Evolutionary conservation across 306 rosid species (phyloP).

Genomic region (Arachis stenosperma): DNA sequence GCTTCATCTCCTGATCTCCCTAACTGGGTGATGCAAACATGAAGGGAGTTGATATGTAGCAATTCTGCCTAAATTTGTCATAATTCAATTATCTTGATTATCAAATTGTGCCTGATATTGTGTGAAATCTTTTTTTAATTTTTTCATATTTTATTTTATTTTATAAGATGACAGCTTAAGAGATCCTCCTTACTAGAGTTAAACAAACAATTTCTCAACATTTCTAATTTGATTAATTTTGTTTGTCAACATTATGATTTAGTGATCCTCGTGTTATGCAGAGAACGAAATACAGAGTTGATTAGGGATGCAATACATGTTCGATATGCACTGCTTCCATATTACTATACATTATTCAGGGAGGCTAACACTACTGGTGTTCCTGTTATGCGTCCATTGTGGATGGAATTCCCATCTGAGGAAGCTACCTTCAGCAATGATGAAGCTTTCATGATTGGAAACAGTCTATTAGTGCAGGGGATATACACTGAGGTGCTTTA

Average conservation of each 20-base stretch:
- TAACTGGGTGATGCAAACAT: background rate
- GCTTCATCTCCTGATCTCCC: background rate
- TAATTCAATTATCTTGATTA: slow-evolving; percentile 25
- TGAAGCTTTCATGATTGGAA: slow-evolving; percentile 96
- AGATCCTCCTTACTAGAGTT: no score
- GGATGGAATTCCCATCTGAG: slow-evolving; percentile 99
- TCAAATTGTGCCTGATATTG: slow-evolving; percentile 14
- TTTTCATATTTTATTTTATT: no score
- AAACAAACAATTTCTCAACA: no score
- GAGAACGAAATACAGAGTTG: slow-evolving; percentile 75
- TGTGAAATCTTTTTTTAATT: background rate
- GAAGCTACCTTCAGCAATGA: slow-evolving; percentile 91
- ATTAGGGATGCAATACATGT: slow-evolving; percentile 83
- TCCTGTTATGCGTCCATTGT: slow-evolving; percentile 88
- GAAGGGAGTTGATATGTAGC: background rate
- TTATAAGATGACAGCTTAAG: no score
- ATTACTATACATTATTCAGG: slow-evolving; percentile 88
- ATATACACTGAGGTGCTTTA: slow-evolving; percentile 80
- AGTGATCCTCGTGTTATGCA: slow-evolving; percentile 50
- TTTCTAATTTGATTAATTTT: background rate
- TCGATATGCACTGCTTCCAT: slow-evolving; percentile 88
- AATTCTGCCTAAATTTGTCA: slow-evolving; percentile 4
- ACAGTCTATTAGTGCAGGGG: slow-evolving; percentile 91
- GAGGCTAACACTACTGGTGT: slow-evolving; percentile 86
- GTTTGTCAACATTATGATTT: slow-evolving; percentile 30